A percentile compares a stretch with the other conserved stretches of the same genome.
Conservation (phyloP, 2,329 filamentous ascomycete genomes). For the Macrophomina pseudophaseolina region DNA sequence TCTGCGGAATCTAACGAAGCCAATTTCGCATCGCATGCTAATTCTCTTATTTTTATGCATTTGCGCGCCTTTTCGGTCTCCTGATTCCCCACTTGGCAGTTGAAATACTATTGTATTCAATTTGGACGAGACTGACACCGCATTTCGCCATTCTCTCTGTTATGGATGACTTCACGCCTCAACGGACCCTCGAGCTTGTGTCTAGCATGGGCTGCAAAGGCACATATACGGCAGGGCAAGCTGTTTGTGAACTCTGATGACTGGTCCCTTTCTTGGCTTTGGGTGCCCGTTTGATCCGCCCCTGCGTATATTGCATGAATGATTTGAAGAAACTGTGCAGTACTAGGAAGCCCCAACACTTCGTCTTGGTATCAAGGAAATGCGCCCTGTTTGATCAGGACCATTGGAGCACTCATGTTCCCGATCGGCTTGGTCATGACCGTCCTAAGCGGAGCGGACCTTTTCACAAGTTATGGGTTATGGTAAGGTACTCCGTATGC, state of each 20-base stretch:
- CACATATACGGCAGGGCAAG: constrained; percentile 29
- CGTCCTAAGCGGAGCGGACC: constrained; percentile 40
- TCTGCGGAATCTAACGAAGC: neutral
- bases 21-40: too few relatives aligned
- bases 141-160: too few relatives aligned
- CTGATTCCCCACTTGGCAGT: too few relatives aligned
- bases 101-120: too few relatives aligned
- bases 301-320: neutral
- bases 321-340: neutral
- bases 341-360: constrained; percentile 46
- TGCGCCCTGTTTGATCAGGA: constrained; percentile 43
- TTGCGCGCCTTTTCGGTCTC: too few relatives aligned
- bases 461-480: constrained; percentile 37
- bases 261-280: constrained; percentile 28
- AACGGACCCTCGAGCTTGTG: constrained; percentile 30
- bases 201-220: constrained; percentile 28
- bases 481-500: neutral
- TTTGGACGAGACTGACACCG: too few relatives aligned
- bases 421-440: constrained; percentile 42
- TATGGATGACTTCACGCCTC: constrained; percentile 29
- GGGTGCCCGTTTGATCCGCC: neutral
- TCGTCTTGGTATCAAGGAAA: constrained; percentile 57
- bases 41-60: neutral
- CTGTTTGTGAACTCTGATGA: constrained; percentile 28
- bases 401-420: constrained; percentile 40